These are phyloP conservation scores for Geranomyces variabilis DNA, from an alignment of 192 early-diverging fungal species.

Conservation along the genomic window DNA sequence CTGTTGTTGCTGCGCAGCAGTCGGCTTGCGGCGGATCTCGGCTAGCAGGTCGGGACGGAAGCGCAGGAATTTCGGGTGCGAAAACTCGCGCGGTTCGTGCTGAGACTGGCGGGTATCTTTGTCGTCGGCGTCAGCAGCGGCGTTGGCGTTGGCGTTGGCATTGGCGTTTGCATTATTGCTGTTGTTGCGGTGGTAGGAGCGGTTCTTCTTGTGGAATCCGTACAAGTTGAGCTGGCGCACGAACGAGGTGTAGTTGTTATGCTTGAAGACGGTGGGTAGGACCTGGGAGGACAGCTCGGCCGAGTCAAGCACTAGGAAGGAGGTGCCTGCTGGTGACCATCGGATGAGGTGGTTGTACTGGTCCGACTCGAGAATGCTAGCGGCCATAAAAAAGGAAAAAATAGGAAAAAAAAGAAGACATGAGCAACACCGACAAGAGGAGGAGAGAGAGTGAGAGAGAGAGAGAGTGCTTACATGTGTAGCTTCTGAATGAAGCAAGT, in stretches of 20 bases:
- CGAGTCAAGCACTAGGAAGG: constrained; percentile 41
- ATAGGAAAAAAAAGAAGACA: not conserved
- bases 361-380: constrained; percentile 38
- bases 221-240: constrained; percentile 94
- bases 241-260: constrained; percentile 89
- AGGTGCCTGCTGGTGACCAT: constrained; percentile 30
- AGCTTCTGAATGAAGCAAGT: constrained; percentile 46
- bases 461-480: not conserved
- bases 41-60: constrained; percentile 25
- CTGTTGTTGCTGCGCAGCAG: constrained; percentile 23
- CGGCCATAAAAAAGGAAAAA: not conserved
- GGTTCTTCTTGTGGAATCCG: constrained; percentile 85
- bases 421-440: too few species aligned
- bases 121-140: not conserved
- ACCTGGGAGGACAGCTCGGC: constrained; percentile 79
- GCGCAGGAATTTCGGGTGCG: constrained; percentile 42
- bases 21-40: constrained; percentile 37
- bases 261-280: constrained; percentile 86
- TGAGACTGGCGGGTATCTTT: constrained; percentile 16
- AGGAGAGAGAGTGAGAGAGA: not conserved
- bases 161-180: too few species aligned
- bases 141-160: too few species aligned
- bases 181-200: constrained; percentile 40
- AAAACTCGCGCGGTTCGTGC: constrained; percentile 41
- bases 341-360: constrained; percentile 37